Evolutionary conservation across 1,284 basidiomycete species (phyloP), one percentile per base, ranked within the genome.

Genomic region (Kalmanozyma brasiliensis): DNA sequence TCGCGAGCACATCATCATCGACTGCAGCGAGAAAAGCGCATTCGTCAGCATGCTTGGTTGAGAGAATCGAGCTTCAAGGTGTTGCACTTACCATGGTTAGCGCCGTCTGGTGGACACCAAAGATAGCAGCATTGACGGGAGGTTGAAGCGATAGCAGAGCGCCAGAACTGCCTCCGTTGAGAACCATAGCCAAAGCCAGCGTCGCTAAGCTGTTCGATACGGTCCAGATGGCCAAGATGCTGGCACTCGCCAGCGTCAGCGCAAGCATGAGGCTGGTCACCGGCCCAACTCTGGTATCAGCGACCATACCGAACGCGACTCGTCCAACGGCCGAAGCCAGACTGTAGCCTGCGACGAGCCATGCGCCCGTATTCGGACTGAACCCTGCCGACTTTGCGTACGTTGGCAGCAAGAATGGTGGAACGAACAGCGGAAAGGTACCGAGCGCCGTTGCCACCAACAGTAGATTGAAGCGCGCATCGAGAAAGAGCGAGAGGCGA

Each of bases 401-500:
- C 4, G 82, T 71, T 1, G 82, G 82, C 6, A 83, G 68, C 60
- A 82, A 78, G 72, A 83, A 83, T 22, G 82, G 80, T 9, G 82
- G 80, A 3, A 83, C 81, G 51, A 83, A 76, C 17, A 83, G 70
- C 1, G 81, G 78, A 48, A 83, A 83, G 3, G 79, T 80, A 3
- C 59, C 79, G 8, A 83, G 47, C 4, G 77, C 80, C 4, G 77
- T 80, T 0, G 76, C 68, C 11, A 75, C 26, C 37, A 82, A 75
- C 46, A 83, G 56, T 23, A 79, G 57, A 23, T 71, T 63, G 62
- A 82, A 83, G 13, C 77, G 74, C 19, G 62, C 38, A 23, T 78
- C 65, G 29, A 60, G 63, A 65, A 82, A 82, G 46, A 68, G 70
- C 65, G 78, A 55, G 2, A 23, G 35, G 8, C 64, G 60, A 34